phyloP scores from a whole-genome alignment of 176 grass and related monocot genomes.

The Oryza officinalis region DNA sequence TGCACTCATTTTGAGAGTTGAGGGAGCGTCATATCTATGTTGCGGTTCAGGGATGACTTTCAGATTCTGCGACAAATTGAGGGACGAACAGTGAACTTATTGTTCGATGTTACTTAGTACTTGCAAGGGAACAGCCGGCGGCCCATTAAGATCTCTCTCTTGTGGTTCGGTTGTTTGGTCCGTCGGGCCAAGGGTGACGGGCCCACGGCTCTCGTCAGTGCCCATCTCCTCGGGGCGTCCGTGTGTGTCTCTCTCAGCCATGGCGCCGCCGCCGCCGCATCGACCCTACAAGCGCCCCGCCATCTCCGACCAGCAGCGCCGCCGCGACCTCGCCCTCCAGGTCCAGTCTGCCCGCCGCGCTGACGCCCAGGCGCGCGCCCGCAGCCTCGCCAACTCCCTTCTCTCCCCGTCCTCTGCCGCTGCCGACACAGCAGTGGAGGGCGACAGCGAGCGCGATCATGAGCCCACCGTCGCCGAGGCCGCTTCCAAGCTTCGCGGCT shows the following conservation, averaged over 20 bases:
- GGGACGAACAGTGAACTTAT: no score
- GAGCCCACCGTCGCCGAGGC: conserved; percentile 41
- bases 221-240: no score
- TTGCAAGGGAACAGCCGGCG: no score
- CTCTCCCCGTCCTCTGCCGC: conserved; percentile 36
- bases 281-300: conserved; percentile 72
- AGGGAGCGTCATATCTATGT: no score
- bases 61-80: no score
- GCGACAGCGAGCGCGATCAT: background rate
- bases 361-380: conserved; percentile 83
- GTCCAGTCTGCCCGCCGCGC: conserved; percentile 73
- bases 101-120: no score
- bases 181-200: no score
- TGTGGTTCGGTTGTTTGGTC: no score
- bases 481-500: conserved; percentile 64
- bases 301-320: conserved; percentile 95
- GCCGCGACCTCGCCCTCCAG: conserved; percentile 74
- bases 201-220: no score
- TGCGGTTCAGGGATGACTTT: no score
- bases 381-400: conserved; percentile 84
- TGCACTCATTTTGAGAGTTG: no score
- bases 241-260: background rate
- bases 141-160: no score
- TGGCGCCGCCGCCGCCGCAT: conserved; percentile 53
- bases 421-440: conserved; percentile 8